Evolutionary conservation across 2,329 filamentous ascomycete genomes (phyloP), one percentile per base, ranked within the genome.

Genomic region (Microsporum canis): DNA sequence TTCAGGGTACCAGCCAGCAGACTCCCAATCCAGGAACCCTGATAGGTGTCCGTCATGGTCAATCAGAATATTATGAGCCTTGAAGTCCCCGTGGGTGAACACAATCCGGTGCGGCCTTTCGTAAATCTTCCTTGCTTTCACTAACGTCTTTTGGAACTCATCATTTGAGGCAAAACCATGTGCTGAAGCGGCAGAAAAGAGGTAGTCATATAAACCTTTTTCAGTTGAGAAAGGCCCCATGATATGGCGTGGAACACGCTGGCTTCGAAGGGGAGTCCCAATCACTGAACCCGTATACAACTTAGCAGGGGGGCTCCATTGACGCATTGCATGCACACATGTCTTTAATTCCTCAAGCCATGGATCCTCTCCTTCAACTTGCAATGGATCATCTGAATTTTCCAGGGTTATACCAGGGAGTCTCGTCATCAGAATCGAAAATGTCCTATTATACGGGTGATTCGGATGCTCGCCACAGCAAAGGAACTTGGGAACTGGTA

Each of bases 281-380:
- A 55, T 36, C 31, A 55, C 70, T 38, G 27, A 60, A 65, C n/a
- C 63, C 36, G 58, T 71, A 73, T 8, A 70, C 71, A 23, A 70
- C 71, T 65, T 67, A 49, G 64, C 41, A 31, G 69, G 71, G n/a
- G 69, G 63, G 47, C 31, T 57, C 72, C 73, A 77, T 38, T 58
- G 55, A 43, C 74, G 71, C 70, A 76, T 77, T 1, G 68, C 63
- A 36, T 65, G 38, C 7, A 76, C 36, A 31, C 71, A 76, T 39
- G 47, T 59, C 57, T 69, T 73, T 14, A 77, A 63, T 60, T 77
- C 71, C 1, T 68, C 47, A 14, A 73, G 65, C 67, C 69, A 72
- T 4, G 69, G 70, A 0, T 67, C 68, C 59, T 73, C 69, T 4
- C 63, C 61, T 39, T 74, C 66, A 17, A 66, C 47, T 7, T 65